Evolutionary conservation across 768 basidiomycete genomes (phyloP), one percentile per base, ranked within the genome.

Genomic region (Rhizopogon rudus): DNA sequence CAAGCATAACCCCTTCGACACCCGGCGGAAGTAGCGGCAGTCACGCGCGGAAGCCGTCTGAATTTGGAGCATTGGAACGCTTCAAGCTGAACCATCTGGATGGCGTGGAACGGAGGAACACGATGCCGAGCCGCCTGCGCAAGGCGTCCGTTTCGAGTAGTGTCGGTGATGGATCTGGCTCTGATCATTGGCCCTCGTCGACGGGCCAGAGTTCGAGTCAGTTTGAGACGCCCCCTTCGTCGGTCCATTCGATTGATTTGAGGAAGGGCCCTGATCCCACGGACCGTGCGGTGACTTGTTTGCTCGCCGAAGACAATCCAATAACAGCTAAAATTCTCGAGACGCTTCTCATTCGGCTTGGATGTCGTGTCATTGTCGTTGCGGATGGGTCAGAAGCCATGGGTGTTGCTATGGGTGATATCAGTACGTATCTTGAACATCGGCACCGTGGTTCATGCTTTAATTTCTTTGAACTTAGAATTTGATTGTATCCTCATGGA

Each of bases 241-340:
- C 91, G 13, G 86, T 92, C n/a, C 84, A 86, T 61, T 91, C 91
- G 0, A 86, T 89, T 60, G 91, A 93, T 63, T 67, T 91, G 68
- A 81, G 82, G 67, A 84, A 84, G 71, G 85, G 81, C 1, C 85
- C 86, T 4, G 90, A 92, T 66, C 84, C 81, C n/a, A 80, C 71
- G 55, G 93, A 95, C 67, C 84, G 92, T 40, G 86, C 88, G n/a
- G 87, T 98, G 52, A 97, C 94, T 40, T 94, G 93, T 65, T 70
- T 99, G 28, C 79, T 99, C 37, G 97, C 96, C 1, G 97, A 98
- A 69, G 94, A 98, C 63, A 98, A 99, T 65, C 97, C 97, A 1
- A 98, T 98, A 60, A 96, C 94, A 0, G 91, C 91, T 33, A 98
- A 98, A 76, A 98, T 99, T 48, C 87, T 98, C 48, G 94, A 98